Evolutionary conservation across 1,284 basidiomycete species (phyloP).

Genomic region (Heterobasidion parviporum): DNA sequence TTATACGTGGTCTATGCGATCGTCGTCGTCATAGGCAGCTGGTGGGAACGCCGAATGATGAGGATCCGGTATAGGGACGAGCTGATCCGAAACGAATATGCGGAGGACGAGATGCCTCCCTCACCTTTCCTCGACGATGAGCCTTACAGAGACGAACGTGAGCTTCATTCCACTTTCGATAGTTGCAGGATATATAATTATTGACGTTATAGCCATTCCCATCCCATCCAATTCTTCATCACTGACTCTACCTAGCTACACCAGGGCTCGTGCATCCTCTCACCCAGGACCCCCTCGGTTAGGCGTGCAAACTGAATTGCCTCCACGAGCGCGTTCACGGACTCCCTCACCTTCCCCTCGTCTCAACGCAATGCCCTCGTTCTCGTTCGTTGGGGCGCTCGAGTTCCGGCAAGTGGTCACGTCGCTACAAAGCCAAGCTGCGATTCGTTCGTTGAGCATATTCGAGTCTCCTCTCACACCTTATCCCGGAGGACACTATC

Average conservation of each 20-base stretch:
- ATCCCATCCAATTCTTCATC: constrained; percentile 9
- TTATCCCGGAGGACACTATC: constrained; percentile 68
- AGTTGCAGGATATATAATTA: neutral
- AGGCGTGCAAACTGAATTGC: constrained; percentile 32
- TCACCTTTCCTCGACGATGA: constrained; percentile 29
- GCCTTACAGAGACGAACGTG: constrained; percentile 58
- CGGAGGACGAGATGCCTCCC: constrained; percentile 34
- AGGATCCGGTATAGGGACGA: constrained; percentile 37
- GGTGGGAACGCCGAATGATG: constrained; percentile 61
- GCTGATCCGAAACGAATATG: constrained; percentile 53
- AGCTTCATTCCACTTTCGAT: constrained; percentile 16
- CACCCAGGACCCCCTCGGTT: constrained; percentile 29
- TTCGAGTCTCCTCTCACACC: constrained; percentile 68
- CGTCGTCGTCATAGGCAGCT: constrained; percentile 71
- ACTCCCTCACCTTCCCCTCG: constrained; percentile 28
- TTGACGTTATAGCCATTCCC: constrained; percentile 4
- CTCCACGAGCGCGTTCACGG: constrained; percentile 25
- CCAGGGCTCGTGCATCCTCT: constrained; percentile 27
- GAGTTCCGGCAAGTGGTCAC: constrained; percentile 90
- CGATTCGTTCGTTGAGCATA: constrained; percentile 44
- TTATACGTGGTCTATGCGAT: constrained; percentile 78
- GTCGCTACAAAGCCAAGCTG: constrained; percentile 62
- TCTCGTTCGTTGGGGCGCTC: constrained; percentile 87
- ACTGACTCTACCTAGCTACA: constrained; percentile 12
- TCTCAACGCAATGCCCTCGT: constrained; percentile 59